Base-by-base conservation (phyloP, 768 basidiomycete genomes). In the Rhodosporidiobolus sp. region DNA sequence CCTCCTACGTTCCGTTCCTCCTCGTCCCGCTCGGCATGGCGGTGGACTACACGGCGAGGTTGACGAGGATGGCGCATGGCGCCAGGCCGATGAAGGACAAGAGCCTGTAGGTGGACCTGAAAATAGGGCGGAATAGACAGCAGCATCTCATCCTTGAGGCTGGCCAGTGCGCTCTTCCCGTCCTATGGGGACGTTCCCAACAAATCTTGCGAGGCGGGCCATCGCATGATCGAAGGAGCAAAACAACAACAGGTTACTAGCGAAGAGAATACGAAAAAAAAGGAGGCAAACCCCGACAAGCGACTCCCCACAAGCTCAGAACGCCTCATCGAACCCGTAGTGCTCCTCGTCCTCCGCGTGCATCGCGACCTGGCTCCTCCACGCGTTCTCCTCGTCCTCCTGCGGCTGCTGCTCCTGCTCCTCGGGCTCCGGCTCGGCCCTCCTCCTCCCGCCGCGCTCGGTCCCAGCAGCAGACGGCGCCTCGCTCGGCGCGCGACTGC, bases 1-100 rank as follows among this genome's bases (percentile, higher is more conserved):
- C 84, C 10, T 87, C 86, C 76, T 93, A 93, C 78, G 79, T 91
- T 5, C 89, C 91, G 3, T 93, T 90, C 83, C 86, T 89, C 69
- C 38, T 90, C 14, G 80, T 92, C 3, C 90, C 91, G 0, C 74
- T 90, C 17, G 78, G 85, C 6, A 91, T 94, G 86, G 83, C 87
- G 0, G 72, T 89, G n/a, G 90, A 92, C 77, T 90, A 91, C 87
- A 83, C 76, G 4, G 9, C 55, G 19, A 72, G 79, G 60, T 64
- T 81, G 46, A 67, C 71, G 30, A 67, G 70, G 59, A 53, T 78
- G 26, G 50, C 46, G 5, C n/a, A 50, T 16, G 24, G 26, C 4
- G 50, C 34, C 2, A 10, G 20, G 12, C 16, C 28, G 22, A 34
- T 16, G n/a, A 68, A 73, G 45, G 43, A 50, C 1, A 70, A 52